These are phyloP conservation scores for Alternaria tenuissima DNA, from an alignment of 2,329 filamentous ascomycete species.

Conservation along the genomic window DNA sequence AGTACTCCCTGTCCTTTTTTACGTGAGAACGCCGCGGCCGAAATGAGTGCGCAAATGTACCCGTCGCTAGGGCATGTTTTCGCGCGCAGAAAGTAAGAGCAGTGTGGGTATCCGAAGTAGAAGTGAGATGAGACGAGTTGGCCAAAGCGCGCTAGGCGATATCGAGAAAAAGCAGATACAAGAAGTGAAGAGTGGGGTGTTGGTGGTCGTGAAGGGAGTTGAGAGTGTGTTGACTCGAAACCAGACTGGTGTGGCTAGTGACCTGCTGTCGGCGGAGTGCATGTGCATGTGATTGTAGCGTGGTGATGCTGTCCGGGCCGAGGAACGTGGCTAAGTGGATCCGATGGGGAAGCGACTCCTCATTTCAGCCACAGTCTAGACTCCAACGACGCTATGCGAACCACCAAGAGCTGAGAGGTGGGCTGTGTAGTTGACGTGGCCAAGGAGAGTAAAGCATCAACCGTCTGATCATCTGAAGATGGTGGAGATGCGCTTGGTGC, in stretches of 20 bases:
- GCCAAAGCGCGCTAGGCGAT: constrained; percentile 8
- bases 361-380: constrained; percentile 28
- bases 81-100: constrained; percentile 20
- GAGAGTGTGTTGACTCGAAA: constrained; percentile 1
- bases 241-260: constrained; percentile 11
- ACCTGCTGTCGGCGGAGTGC: constrained; percentile 5
- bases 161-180: constrained; percentile 28
- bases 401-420: constrained; percentile 21
- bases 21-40: constrained; percentile 27
- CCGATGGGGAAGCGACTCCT: constrained; percentile 12
- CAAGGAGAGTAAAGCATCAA: constrained; percentile 1
- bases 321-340: constrained; percentile 23
- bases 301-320: constrained; percentile 22
- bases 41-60: constrained; percentile 22
- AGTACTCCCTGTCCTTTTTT: constrained; percentile 22
- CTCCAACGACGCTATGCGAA: constrained; percentile 26
- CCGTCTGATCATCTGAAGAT: constrained; percentile 46
- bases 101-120: constrained; percentile 36
- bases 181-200: constrained; percentile 32
- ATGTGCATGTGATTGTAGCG: constrained; percentile 13
- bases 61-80: constrained; percentile 12
- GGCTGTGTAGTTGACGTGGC: constrained; percentile 31
- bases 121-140: constrained; percentile 20
- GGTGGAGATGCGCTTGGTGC: constrained; percentile 48
- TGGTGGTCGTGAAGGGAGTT: not conserved